Evolutionary conservation across 768 basidiomycete species (phyloP), one percentile per base, ranked within the genome.

Genomic region (Chalciporus pseudorubinellus): DNA sequence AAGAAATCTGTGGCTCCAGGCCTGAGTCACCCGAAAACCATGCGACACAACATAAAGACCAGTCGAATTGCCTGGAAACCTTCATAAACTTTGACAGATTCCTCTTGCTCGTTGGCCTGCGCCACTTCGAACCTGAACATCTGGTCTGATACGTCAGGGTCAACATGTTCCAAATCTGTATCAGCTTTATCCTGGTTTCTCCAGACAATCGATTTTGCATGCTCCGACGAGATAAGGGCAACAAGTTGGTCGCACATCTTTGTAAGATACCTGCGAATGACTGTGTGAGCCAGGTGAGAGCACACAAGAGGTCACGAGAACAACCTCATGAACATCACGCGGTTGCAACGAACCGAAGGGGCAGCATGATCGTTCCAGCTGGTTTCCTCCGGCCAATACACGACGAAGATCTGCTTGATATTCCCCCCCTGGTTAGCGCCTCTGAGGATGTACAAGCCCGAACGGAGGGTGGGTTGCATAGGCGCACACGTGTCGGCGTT

Each of bases 381-480:
- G 1, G 63, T 70, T 19, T 77, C 72, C 50, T 82, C 77, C 0
- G 81, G 81, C 81, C 80, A 83, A 51, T 77, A 83, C 4, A 82
- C 57, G 12, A 78, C 69, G 46, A 76, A 77, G 3, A 76, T 42
- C 12, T 62, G 51, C 26, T 41, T 36, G 16, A n/a, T 16, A 36
- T 36, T n/a, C 6, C 34, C n/a, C n/a, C 4, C 16, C n/a, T n/a
- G 34, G 16, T 5, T n/a, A n/a, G n/a, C 7, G 6, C 34, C 16
- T n/a, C n/a, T 51, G 34, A 63, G 3, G 26, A 63, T 56, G 28
- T 63, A 63, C 39, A 63, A 39, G 16, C 62, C 62, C 4, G 63
- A 64, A 7, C 62, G 59, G 31, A 63, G 62, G 14, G 22, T 14
- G 1, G 59, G 63, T 14, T 54, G 50, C 12, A 33, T 36, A 21